phyloP scores from a whole-genome alignment of 1,284 basidiomycete genomes.

The Ceratobasidium sp. region DNA sequence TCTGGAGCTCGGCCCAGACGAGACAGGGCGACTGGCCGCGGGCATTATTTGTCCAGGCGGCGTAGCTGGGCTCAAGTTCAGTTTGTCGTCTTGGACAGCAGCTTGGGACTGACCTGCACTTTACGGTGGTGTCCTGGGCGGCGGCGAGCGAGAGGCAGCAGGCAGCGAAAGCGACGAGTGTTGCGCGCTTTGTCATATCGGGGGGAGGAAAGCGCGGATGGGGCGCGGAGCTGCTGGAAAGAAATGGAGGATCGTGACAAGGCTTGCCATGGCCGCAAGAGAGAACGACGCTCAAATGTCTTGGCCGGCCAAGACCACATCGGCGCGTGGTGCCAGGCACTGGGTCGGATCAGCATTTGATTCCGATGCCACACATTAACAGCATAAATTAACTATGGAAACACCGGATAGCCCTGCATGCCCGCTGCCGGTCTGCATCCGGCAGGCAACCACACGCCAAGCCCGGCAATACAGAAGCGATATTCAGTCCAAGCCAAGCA shows the following conservation, averaged over 20 bases:
- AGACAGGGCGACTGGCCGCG: slow-evolving; percentile 44
- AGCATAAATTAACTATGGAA: slow-evolving; percentile 11
- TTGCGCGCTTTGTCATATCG: not conserved
- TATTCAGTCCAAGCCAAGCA: slow-evolving; percentile 14
- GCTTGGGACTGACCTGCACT: slow-evolving; percentile 20
- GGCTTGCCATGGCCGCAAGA: slow-evolving; percentile 31
- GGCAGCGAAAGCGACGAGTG: slow-evolving; percentile 1
- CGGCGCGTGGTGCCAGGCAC: not conserved
- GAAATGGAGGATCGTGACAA: slow-evolving; percentile 43
- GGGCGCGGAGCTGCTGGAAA: slow-evolving; percentile 7
- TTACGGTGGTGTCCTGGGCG: slow-evolving; percentile 39
- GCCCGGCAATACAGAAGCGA: slow-evolving; percentile 20
- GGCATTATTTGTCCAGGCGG: slow-evolving; percentile 44
- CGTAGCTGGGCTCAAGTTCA: slow-evolving; percentile 26
- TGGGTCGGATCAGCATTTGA: not conserved
- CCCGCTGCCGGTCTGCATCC: slow-evolving; percentile 3
- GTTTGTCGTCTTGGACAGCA: not conserved
- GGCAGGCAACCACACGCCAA: slow-evolving; percentile 23
- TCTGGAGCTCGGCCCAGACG: slow-evolving; percentile 47
- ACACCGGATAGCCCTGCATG: not conserved
- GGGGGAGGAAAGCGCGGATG: not conserved
- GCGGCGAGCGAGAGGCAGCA: not conserved
- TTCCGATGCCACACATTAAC: not conserved
- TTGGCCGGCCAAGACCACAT: slow-evolving; percentile 5
- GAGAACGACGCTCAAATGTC: slow-evolving; percentile 11